phyloP scores from a whole-genome alignment of 2,329 filamentous ascomycete species.

The Tothia fuscella region DNA sequence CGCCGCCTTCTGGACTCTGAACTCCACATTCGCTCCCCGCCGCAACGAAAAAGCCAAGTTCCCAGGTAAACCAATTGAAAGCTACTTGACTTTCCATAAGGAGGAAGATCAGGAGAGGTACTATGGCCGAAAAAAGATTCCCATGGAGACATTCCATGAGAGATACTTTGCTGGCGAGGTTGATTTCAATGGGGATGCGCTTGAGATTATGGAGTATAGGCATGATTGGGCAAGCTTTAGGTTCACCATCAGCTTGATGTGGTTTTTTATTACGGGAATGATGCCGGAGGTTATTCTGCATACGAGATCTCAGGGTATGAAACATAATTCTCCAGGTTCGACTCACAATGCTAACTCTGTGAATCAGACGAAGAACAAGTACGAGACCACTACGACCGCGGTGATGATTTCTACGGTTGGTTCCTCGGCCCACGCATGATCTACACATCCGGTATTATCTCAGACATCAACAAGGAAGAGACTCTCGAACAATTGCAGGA shows the following conservation, averaged over 20 bases:
- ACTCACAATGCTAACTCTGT: background rate
- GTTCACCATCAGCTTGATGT: constrained; percentile 76
- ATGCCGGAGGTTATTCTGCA: constrained; percentile 88
- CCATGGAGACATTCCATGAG: constrained; percentile 90
- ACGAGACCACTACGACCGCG: constrained; percentile 92
- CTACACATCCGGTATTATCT: constrained; percentile 92
- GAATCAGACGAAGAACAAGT: constrained; percentile 85
- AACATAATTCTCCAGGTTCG: background rate
- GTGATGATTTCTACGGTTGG: constrained; percentile 97
- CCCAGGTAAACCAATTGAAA: constrained; percentile 76
- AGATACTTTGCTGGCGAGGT: constrained; percentile 96
- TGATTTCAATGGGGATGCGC: constrained; percentile 84
- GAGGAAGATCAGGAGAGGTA: constrained; percentile 52
- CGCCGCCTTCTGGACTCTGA: constrained; percentile 66
- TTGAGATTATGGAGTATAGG: constrained; percentile 84
- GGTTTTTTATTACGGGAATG: constrained; percentile 78
- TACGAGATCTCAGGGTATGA: constrained; percentile 69
- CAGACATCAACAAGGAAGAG: constrained; percentile 78
- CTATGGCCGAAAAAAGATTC: constrained; percentile 66
- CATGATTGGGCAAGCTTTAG: constrained; percentile 96
- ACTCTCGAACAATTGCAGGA: constrained; percentile 90
- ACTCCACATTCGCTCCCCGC: constrained; percentile 71
- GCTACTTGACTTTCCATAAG: constrained; percentile 75
- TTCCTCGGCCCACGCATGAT: constrained; percentile 98
- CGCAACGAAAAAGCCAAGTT: constrained; percentile 85